These are phyloP conservation scores for Aphanomyces astaci DNA, from an alignment of 352 stramenopile genomes.

Conservation along the genomic window DNA sequence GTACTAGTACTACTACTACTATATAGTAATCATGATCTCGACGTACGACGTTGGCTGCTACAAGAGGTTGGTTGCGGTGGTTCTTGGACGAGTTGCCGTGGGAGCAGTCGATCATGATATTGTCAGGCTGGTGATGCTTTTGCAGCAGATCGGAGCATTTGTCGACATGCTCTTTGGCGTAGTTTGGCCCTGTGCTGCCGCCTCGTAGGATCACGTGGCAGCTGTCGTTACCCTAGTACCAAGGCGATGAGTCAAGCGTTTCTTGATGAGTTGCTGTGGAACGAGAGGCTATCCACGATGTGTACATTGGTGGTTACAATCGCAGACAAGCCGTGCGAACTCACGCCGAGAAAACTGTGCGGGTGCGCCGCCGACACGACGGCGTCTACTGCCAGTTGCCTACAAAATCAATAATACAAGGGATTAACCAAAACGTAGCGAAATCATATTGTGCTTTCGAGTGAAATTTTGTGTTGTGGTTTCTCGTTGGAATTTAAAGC, in stretches of 20 bases:
- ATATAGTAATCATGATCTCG: too few species aligned
- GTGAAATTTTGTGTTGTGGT: too few species aligned
- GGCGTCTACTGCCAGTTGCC: conserved; percentile 71
- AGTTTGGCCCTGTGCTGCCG: conserved; percentile 71
- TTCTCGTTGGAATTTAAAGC: too few species aligned
- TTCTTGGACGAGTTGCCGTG: conserved; percentile 83
- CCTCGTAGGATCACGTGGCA: conserved; percentile 82
- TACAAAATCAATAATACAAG: background rate
- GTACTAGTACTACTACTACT: too few species aligned
- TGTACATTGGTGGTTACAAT: conserved; percentile 70
- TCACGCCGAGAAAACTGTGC: conserved; percentile 78
- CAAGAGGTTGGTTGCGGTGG: conserved; percentile 76
- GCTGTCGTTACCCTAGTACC: conserved; percentile 52
- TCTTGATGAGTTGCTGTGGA: too few species aligned
- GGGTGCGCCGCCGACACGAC: conserved; percentile 53
- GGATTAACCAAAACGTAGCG: too few species aligned
- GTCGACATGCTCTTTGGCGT: conserved; percentile 63
- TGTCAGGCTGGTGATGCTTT: conserved; percentile 56
- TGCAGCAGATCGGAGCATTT: conserved; percentile 47
- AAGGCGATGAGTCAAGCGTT: too few species aligned
- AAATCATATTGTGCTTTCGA: too few species aligned
- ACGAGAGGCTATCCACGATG: too few species aligned
- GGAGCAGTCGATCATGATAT: conserved; percentile 85
- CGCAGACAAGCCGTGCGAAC: conserved; percentile 68
- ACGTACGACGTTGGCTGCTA: conserved; percentile 48